A percentile compares a stretch with the other conserved stretches of the same genome.
Conservation (phyloP, 345 rosid genomes). For the Populus simonii region DNA sequence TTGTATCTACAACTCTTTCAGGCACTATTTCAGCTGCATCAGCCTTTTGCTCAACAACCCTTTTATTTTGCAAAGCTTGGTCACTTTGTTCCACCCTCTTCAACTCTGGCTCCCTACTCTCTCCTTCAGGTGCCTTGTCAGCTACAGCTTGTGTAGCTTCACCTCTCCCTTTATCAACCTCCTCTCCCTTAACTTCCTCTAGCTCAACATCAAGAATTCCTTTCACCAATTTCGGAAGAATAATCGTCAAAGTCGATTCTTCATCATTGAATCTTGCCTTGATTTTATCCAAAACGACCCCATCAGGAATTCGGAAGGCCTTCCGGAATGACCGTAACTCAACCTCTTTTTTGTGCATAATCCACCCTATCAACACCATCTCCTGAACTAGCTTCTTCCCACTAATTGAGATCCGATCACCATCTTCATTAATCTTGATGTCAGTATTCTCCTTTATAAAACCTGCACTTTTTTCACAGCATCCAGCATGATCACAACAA, state of each 20-base stretch:
- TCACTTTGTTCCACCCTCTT: constrained; percentile 18
- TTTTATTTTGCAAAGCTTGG: constrained; percentile 10
- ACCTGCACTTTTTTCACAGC: constrained; percentile 40
- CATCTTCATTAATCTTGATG: constrained; percentile 66
- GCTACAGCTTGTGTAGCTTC: constrained; percentile 6
- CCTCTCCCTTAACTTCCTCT: constrained; percentile 50
- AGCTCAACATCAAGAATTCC: constrained; percentile 52
- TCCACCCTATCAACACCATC: constrained; percentile 61
- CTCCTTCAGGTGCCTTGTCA: constrained; percentile 14
- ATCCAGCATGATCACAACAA: neutral
- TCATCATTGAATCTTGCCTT: constrained; percentile 63
- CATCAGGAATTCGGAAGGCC: constrained; percentile 58
- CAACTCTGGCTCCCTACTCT: neutral
- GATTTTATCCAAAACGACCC: constrained; percentile 52
- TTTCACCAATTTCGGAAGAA: constrained; percentile 59
- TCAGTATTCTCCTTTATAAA: constrained; percentile 52
- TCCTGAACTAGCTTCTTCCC: constrained; percentile 71
- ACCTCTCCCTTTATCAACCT: neutral
- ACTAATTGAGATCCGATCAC: constrained; percentile 45
- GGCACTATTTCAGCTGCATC: constrained; percentile 7
- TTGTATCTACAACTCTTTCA: neutral
- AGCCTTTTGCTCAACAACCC: neutral
- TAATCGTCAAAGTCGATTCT: constrained; percentile 46
- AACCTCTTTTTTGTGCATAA: constrained; percentile 52
- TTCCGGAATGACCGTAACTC: constrained; percentile 53